These are phyloP conservation scores for Xylariaceae sp. DNA, from an alignment of 2,329 filamentous ascomycete genomes.

Conservation along the genomic window DNA sequence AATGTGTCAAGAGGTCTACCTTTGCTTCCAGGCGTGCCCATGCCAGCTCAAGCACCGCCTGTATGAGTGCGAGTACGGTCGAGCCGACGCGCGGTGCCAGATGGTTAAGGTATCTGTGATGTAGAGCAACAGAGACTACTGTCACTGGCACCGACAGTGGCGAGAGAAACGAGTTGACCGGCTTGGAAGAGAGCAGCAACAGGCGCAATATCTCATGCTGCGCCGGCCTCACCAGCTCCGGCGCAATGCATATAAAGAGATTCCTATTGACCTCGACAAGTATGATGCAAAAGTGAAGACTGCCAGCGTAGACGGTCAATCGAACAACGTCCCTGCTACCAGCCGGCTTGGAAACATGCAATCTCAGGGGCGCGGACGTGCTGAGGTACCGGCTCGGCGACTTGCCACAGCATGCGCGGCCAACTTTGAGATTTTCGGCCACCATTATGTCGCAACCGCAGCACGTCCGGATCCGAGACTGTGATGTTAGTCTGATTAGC, in stretches of 20 bases:
- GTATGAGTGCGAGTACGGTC: conserved; percentile 21
- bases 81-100: conserved; percentile 18
- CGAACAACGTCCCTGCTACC: background rate
- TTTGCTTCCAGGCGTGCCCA: conserved; percentile 20
- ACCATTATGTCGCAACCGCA: background rate
- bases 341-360: background rate
- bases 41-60: conserved; percentile 23
- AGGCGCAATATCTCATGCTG: background rate
- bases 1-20: conserved; percentile 25
- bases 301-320: background rate
- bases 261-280: conserved; percentile 12
- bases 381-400: background rate
- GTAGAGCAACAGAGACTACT: conserved; percentile 21
- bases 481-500: background rate
- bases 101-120: conserved; percentile 14
- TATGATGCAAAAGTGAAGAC: conserved; percentile 8
- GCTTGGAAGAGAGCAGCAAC: background rate
- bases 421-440: conserved; percentile 12
- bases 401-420: conserved; percentile 15
- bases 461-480: background rate
- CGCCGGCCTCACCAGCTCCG: background rate
- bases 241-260: conserved; percentile 12
- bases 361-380: background rate
- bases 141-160: conserved; percentile 18
- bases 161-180: background rate